Evolutionary conservation across 495 filamentous ascomycete genomes (phyloP).

Genomic region (Penicillium ucsense): DNA sequence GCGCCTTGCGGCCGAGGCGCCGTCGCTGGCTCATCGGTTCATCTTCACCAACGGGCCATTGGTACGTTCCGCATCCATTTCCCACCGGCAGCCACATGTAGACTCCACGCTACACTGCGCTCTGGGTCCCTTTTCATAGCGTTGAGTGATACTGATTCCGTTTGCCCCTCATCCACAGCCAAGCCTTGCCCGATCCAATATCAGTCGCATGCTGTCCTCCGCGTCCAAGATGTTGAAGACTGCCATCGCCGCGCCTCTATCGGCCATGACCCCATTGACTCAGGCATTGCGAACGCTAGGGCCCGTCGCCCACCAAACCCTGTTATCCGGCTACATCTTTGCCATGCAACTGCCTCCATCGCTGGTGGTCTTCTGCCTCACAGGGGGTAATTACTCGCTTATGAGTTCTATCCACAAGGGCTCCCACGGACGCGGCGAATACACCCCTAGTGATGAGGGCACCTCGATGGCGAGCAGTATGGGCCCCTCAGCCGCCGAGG

Average conservation of each 20-base stretch:
- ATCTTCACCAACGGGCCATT: constrained; percentile 40
- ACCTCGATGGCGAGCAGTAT: constrained; percentile 35
- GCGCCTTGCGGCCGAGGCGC: constrained; percentile 45
- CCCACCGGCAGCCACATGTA: too few relatives aligned
- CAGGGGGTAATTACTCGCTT: constrained; percentile 34
- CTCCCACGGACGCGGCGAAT: constrained; percentile 17
- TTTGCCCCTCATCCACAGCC: constrained; percentile 9
- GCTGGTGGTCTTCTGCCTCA: constrained; percentile 27
- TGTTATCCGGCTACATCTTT: constrained; percentile 41
- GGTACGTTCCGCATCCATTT: constrained; percentile 23
- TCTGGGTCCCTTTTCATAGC: background rate
- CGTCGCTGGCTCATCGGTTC: constrained; percentile 42
- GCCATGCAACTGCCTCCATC: constrained; percentile 34
- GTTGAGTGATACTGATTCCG: too few relatives aligned
- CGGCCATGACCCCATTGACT: constrained; percentile 26
- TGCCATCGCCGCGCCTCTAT: constrained; percentile 31
- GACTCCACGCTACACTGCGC: too few relatives aligned
- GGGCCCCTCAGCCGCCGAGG: constrained; percentile 30
- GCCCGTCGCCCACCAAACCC: constrained; percentile 33
- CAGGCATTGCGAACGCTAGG: constrained; percentile 28
- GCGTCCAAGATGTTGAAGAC: constrained; percentile 38
- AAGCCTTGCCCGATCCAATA: constrained; percentile 21
- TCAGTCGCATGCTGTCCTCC: constrained; percentile 23
- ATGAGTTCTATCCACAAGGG: constrained; percentile 25
- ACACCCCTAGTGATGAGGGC: constrained; percentile 20